Conservation (phyloP, 1,284 basidiomycete species). For the Ustilago curta region DNA sequence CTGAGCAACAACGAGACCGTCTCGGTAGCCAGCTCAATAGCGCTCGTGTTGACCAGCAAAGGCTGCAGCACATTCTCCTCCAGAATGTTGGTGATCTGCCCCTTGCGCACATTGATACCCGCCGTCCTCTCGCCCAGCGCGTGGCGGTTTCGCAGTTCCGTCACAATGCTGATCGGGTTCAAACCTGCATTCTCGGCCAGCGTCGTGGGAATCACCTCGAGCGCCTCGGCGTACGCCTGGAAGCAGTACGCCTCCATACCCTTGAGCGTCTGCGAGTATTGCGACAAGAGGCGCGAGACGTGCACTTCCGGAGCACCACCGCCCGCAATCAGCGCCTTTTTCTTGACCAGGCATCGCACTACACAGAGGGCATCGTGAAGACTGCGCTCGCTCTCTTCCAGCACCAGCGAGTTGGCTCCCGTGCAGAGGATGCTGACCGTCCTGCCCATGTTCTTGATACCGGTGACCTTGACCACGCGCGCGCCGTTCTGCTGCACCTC, state of each 20-base stretch:
- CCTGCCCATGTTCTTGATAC: conserved; percentile 92
- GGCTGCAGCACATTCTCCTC: conserved; percentile 99
- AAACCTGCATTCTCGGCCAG: conserved; percentile 98
- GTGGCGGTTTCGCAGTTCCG: conserved; percentile 95
- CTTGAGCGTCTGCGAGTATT: conserved; percentile 92
- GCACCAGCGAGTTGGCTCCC: conserved; percentile 90
- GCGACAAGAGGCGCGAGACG: conserved; percentile 90
- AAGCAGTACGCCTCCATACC: conserved; percentile 99
- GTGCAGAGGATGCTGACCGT: conserved; percentile 97
- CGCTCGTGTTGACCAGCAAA: conserved; percentile 92
- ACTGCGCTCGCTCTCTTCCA: conserved; percentile 97
- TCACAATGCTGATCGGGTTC: conserved; percentile 98
- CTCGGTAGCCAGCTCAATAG: conserved; percentile 94
- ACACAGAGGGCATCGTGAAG: conserved; percentile 98
- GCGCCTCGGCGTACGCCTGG: conserved; percentile 96
- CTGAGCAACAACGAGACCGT: conserved; percentile 95
- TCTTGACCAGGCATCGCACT: conserved; percentile 97
- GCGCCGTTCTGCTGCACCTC: conserved; percentile 86
- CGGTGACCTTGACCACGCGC: conserved; percentile 93
- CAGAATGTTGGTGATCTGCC: conserved; percentile 92
- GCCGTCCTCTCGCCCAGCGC: conserved; percentile 93
- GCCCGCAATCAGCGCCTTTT: conserved; percentile 95
- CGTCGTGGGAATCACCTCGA: conserved; percentile 97
- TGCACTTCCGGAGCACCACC: conserved; percentile 99
- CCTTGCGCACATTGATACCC: conserved; percentile 89